Evolutionary conservation across 441 rosid species (phyloP).

Genomic region (Euphorbia celastroides): DNA sequence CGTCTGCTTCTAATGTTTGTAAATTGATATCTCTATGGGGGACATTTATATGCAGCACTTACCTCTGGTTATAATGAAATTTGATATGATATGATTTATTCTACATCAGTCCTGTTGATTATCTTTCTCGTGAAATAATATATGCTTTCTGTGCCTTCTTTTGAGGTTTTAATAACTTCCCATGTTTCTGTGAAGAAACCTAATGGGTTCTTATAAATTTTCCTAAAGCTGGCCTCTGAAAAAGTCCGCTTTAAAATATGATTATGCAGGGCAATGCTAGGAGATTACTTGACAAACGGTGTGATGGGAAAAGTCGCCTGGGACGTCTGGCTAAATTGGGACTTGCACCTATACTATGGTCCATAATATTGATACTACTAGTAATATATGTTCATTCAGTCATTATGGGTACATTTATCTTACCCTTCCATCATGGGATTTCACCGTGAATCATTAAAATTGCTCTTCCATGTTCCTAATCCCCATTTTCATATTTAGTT

Average conservation of each 20-base stretch:
- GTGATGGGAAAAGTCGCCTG: slow-evolving; percentile 56
- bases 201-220: not conserved
- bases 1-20: not conserved
- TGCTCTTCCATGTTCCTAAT: not conserved
- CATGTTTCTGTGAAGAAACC: not conserved
- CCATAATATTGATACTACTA: slow-evolving; percentile 52
- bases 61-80: not conserved
- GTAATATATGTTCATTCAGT: slow-evolving; percentile 60
- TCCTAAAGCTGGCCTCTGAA: not conserved
- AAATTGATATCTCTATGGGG: not conserved
- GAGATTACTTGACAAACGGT: slow-evolving; percentile 70
- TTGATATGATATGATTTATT: not conserved
- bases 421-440: slow-evolving; percentile 14
- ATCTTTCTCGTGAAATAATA: not conserved
- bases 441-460: slow-evolving; percentile 16
- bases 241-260: slow-evolving; percentile 8
- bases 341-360: slow-evolving; percentile 84
- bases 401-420: slow-evolving; percentile 47
- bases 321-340: slow-evolving; percentile 78
- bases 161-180: not conserved
- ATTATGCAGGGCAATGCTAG: slow-evolving; percentile 79
- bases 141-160: not conserved
- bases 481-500: not conserved
- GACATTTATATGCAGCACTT: not conserved
- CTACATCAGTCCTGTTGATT: not conserved